Evolutionary conservation across 164 flowering plant genomes (phyloP).

Genomic region (Echeveria elegans): DNA sequence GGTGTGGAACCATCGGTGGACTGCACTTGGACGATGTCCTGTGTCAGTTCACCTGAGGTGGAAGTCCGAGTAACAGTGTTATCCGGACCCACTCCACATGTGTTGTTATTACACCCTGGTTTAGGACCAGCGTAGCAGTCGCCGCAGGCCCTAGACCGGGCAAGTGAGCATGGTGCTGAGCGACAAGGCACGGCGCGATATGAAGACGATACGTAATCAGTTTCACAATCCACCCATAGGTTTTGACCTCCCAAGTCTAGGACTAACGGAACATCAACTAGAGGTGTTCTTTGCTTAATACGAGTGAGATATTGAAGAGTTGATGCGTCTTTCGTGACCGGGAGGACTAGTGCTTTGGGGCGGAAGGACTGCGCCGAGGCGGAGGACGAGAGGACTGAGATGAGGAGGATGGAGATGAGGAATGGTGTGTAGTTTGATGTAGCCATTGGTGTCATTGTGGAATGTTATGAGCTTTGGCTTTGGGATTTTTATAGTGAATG

Average conservation of each 20-base stretch:
- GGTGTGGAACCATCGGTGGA: slow-evolving; percentile 16
- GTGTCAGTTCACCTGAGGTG: not conserved
- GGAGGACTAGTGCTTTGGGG: slow-evolving; percentile 14
- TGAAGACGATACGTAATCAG: slow-evolving; percentile 9
- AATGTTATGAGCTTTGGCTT: not conserved
- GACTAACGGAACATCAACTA: not conserved
- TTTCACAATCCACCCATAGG: slow-evolving; percentile 17
- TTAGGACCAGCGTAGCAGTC: not conserved
- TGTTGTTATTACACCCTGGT: slow-evolving; percentile 14
- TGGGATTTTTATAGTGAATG: not conserved
- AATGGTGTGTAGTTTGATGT: not conserved
- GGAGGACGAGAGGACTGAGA: not conserved
- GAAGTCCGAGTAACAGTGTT: not conserved
- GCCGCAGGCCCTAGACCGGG: not conserved
- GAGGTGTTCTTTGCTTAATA: slow-evolving; percentile 8
- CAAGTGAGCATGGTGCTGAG: slow-evolving; percentile 4
- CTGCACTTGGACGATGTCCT: not conserved
- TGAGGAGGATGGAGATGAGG: not conserved
- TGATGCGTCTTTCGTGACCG: slow-evolving; percentile 6
- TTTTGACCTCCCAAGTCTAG: slow-evolving; percentile 14
- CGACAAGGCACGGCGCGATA: slow-evolving; percentile 6
- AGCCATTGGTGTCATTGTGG: not conserved
- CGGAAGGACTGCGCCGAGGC: slow-evolving; percentile 10
- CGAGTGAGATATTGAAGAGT: slow-evolving; percentile 16
- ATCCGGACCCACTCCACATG: slow-evolving; percentile 12